Conservation (phyloP, 1,139 yeast genomes). For the Entelexis sorbosivorans region DNA sequence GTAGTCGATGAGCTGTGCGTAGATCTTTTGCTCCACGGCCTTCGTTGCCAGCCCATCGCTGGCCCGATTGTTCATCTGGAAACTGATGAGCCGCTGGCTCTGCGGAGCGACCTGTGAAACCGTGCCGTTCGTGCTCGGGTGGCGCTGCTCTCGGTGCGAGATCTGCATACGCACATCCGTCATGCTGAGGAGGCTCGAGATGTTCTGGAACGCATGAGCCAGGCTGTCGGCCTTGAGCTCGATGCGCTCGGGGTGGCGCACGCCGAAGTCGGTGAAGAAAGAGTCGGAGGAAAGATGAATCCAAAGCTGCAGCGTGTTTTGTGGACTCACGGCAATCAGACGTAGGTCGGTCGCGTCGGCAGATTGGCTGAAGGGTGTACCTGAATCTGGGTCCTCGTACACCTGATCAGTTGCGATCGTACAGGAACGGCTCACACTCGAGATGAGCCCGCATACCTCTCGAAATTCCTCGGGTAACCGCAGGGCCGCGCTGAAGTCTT, state of each 20-base stretch:
- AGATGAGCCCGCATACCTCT: conserved; percentile 26
- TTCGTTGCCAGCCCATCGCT: conserved; percentile 20
- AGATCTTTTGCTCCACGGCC: conserved; percentile 27
- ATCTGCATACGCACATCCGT: conserved; percentile 14
- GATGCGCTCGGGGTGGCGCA: conserved; percentile 9
- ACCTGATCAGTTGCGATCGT: conserved; percentile 3
- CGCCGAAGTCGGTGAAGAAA: conserved; percentile 14
- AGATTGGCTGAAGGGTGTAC: conserved; percentile 14
- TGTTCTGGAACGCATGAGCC: conserved; percentile 19
- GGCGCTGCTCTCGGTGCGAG: conserved; percentile 6
- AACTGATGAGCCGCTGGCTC: conserved; percentile 11
- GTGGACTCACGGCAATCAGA: conserved; percentile 15
- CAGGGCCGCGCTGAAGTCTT: conserved; percentile 16
- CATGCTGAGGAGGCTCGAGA: conserved; percentile 13
- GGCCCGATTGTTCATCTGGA: conserved; percentile 13
- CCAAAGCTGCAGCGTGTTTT: conserved; percentile 20
- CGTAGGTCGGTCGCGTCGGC: conserved; percentile 17
- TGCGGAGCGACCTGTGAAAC: conserved; percentile 6
- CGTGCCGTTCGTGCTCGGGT: neutral
- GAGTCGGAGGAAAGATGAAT: conserved; percentile 21
- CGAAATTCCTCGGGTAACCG: conserved; percentile 16
- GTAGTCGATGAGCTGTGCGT: conserved; percentile 25
- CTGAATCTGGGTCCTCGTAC: neutral
- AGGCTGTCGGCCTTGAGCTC: conserved; percentile 18
- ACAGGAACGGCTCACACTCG: conserved; percentile 19